Evolutionary conservation across 2,329 filamentous ascomycete genomes (phyloP).

Genomic region (Botrytis medusae): DNA sequence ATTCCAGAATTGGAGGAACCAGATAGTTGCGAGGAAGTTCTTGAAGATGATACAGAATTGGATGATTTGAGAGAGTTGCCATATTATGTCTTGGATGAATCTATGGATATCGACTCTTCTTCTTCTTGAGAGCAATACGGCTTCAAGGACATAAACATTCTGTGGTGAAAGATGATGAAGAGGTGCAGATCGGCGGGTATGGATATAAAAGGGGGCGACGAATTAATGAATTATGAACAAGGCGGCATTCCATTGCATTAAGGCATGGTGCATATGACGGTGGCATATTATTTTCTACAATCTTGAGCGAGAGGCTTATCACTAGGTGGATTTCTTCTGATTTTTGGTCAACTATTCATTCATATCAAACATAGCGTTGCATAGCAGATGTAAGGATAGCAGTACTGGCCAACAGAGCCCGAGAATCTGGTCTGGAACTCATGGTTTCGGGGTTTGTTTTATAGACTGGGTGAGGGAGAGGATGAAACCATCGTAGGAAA

Average conservation of each 20-base stretch:
- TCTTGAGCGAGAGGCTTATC: not conserved
- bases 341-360: conserved; percentile 3
- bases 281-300: not conserved
- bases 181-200: conserved; percentile 18
- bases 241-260: conserved; percentile 1
- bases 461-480: not conserved
- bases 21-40: conserved; percentile 38
- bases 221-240: conserved; percentile 19
- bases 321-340: not conserved
- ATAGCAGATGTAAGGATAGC: conserved; percentile 17
- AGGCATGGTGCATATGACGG: conserved; percentile 5
- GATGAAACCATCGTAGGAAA: not conserved
- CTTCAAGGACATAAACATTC: not conserved
- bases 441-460: not conserved
- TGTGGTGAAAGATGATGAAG: conserved; percentile 16
- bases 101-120: conserved; percentile 37
- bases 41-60: conserved; percentile 33
- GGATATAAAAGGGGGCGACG: not conserved
- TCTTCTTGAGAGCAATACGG: conserved; percentile 16
- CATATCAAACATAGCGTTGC: conserved; percentile 6
- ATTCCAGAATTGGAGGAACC: conserved; percentile 41
- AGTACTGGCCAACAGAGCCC: not conserved
- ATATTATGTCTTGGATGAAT: conserved; percentile 33
- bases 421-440: not conserved
- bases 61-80: conserved; percentile 32